Base-by-base conservation (phyloP, 495 filamentous ascomycete genomes). In the Podospora sp. region DNA sequence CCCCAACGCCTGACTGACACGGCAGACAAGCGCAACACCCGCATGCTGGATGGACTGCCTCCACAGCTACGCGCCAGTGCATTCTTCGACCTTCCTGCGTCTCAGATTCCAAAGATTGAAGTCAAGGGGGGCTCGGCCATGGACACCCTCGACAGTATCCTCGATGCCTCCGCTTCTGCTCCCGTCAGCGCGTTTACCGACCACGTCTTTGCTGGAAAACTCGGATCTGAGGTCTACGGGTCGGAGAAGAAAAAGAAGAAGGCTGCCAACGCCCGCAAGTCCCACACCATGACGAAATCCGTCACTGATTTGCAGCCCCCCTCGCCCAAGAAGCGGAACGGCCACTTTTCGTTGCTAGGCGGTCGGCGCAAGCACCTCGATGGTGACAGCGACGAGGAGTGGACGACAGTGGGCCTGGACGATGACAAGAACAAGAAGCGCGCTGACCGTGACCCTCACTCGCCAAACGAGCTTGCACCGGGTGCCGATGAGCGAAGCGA, bases 101-200 rank as follows among this genome's bases (percentile, higher is more conserved):
- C 40, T 46, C 68, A 83, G 24, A 69, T 82, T 4, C 81, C 83
- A 11, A 74, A 74, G 24, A 75, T 96, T 21, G 84, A 93, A 67
- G 78, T 94, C 26, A 92, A 90, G 75, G 86, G 88, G 49, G 86
- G 90, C 14, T 97, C 94, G 56, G 92, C 94, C 18, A 92, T 93
- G 68, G 90, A 86, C 36, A 97, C 94, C 0, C 83, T 99, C 9
- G 95, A 99, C 64, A 95, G 89, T 72, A 95, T 99, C 53, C 84
- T 99, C 11, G 92, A 97, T 77, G 95, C 95, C n/a, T 97, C 95
- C 5, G 91, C 93, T 2, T 85, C 84, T 66, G 95, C 96, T 1
- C 95, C 95, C n/a, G 92, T 97, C 52, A 92, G 84, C 52, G 95
- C 95, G 59, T 98, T 97, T 72, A 97, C 92, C 0, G 93, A 98